phyloP scores from a whole-genome alignment of 345 rosid genomes.

The Raphanus sativus region DNA sequence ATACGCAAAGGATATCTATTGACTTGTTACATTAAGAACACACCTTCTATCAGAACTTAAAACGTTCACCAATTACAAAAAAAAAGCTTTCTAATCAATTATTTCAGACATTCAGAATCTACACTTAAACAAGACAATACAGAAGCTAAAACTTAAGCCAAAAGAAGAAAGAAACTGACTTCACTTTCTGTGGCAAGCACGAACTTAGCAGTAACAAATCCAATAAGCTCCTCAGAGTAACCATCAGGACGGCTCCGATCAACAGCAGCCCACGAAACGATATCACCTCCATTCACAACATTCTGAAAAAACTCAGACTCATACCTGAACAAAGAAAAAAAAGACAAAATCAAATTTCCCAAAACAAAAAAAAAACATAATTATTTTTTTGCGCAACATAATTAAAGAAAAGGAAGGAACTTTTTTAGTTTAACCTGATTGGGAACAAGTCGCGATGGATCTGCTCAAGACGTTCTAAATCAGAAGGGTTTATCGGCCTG shows the following conservation, averaged over 20 bases:
- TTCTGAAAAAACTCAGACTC: slow-evolving; percentile 91
- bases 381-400: too few relatives aligned
- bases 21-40: too few relatives aligned
- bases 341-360: not conserved
- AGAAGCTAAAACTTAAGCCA: not conserved
- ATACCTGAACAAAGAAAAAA: slow-evolving; percentile 62
- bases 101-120: slow-evolving; percentile 1
- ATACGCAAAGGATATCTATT: not conserved
- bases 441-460: slow-evolving; percentile 80
- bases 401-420: not conserved
- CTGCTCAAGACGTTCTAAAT: slow-evolving; percentile 68
- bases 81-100: not conserved
- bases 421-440: slow-evolving; percentile 50
- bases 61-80: too few relatives aligned
- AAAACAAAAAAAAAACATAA: not conserved
- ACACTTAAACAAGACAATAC: not conserved
- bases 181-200: slow-evolving; percentile 79
- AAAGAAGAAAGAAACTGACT: slow-evolving; percentile 45
- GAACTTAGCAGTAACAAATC: slow-evolving; percentile 83
- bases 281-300: slow-evolving; percentile 73
- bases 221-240: slow-evolving; percentile 73
- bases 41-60: too few relatives aligned
- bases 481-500: slow-evolving; percentile 71
- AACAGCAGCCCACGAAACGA: slow-evolving; percentile 93
- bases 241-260: slow-evolving; percentile 74